Conservation (phyloP, 805 yeast genomes). For the Barnettozyma vustinii region DNA sequence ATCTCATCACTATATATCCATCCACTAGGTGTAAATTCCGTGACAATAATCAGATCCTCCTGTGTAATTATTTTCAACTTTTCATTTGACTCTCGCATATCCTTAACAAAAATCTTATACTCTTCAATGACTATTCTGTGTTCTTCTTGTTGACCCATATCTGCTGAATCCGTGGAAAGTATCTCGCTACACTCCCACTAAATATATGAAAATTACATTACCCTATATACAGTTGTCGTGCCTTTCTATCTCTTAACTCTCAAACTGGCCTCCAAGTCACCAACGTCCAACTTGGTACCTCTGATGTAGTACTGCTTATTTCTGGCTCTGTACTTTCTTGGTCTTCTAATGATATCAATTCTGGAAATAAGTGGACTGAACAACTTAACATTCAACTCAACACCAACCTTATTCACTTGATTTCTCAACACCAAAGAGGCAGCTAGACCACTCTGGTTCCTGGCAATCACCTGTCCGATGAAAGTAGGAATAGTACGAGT, state of each 20-base stretch:
- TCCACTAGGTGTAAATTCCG: constrained; percentile 10
- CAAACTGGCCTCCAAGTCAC: constrained; percentile 50
- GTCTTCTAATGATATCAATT: constrained; percentile 74
- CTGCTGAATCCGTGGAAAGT: not conserved
- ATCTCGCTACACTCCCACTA: not conserved
- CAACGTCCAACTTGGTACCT: constrained; percentile 69
- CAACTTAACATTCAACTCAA: constrained; percentile 75
- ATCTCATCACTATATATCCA: constrained; percentile 6
- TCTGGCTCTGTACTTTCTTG: constrained; percentile 66
- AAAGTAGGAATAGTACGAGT: constrained; percentile 55
- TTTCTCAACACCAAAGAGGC: constrained; percentile 79
- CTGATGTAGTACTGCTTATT: constrained; percentile 89
- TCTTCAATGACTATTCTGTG: constrained; percentile 5
- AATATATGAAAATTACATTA: not conserved
- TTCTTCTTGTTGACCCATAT: constrained; percentile 4
- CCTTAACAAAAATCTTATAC: constrained; percentile 5
- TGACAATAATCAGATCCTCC: constrained; percentile 5
- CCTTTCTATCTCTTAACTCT: constrained; percentile 23
- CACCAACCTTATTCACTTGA: constrained; percentile 76
- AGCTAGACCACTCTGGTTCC: constrained; percentile 67
- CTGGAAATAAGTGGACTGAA: constrained; percentile 74
- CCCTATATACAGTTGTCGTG: constrained; percentile 5
- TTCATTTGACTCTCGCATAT: not conserved
- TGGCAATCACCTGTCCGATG: constrained; percentile 73
- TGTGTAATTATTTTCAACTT: constrained; percentile 9